Evolutionary conservation across 768 basidiomycete species (phyloP).

Genomic region (Tephrocybe sp.): DNA sequence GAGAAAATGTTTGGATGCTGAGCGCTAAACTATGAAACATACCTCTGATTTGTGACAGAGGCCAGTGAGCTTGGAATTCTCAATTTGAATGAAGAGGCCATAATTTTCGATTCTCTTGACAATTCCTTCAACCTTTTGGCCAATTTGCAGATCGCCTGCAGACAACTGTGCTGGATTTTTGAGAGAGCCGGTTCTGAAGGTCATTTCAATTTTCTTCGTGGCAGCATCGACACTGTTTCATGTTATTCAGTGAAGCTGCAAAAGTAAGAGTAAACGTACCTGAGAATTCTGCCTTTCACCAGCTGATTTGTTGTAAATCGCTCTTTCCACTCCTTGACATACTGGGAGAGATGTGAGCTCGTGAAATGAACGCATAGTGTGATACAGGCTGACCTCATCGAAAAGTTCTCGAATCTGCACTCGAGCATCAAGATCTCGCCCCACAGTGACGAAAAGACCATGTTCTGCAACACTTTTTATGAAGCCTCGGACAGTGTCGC

Average conservation of each 20-base stretch:
- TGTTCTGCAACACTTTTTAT: slow-evolving; percentile 85
- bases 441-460: slow-evolving; percentile 88
- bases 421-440: slow-evolving; percentile 81
- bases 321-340: slow-evolving; percentile 93
- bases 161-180: slow-evolving; percentile 40
- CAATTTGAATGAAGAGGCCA: slow-evolving; percentile 90
- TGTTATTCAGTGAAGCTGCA: not conserved
- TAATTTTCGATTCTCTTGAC: slow-evolving; percentile 86
- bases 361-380: not conserved
- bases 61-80: slow-evolving; percentile 82
- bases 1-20: too few relatives aligned
- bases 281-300: slow-evolving; percentile 83
- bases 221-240: slow-evolving; percentile 63
- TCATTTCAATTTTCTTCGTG: slow-evolving; percentile 86
- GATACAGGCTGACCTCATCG: slow-evolving; percentile 59
- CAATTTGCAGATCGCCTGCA: slow-evolving; percentile 63
- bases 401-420: slow-evolving; percentile 94
- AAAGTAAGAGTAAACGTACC: slow-evolving; percentile 39
- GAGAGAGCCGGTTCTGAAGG: slow-evolving; percentile 71
- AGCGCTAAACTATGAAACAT: too few relatives aligned
- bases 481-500: slow-evolving; percentile 82
- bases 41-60: slow-evolving; percentile 96
- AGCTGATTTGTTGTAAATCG: slow-evolving; percentile 79
- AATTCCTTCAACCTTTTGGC: slow-evolving; percentile 77
- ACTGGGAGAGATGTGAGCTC: slow-evolving; percentile 47